Base-by-base conservation (phyloP, 1,284 basidiomycete genomes). In the Phellopilus nigrolimitatus region DNA sequence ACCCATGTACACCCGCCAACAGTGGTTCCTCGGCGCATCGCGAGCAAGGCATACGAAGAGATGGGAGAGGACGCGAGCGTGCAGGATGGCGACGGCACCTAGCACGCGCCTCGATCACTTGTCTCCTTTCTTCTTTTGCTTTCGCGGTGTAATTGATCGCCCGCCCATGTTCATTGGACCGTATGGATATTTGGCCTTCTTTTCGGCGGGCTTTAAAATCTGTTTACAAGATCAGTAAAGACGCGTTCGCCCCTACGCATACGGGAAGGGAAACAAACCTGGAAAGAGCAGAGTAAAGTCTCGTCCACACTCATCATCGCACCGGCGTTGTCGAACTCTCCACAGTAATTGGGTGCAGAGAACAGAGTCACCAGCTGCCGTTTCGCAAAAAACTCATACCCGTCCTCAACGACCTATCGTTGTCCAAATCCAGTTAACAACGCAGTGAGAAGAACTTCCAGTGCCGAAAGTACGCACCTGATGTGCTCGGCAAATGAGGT, bases 261-360 rank as follows among this genome's bases (percentile, higher is more conserved):
- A 15, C 15, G 9, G 17, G 22, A n/a, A 36, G 6, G n/a, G 27
- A 43, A 33, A 68, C 82, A 57, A 59, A 94, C 92, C 73, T 97
- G 94, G 91, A 99, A 99, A 12, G 95, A 97, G 72, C 95, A 99
- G 57, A 99, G 71, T 59, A 99, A 70, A 6, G 95, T 97, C 73
- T 99, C 95, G 66, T 98, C 95, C 48, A 99, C 97, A 64, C 91
- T 95, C 97, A 99, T 99, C 95, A 99, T 98, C 24, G 95, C 95
- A 36, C 95, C 95, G 13, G 95, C 95, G 67, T 99, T 99, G 72
- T 99, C 97, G 65, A 99, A 99, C 74, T 97, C 92, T 63, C 92
- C 93, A 66, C 92, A 97, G 67, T 97, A 97, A 77, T 97, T 98
- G 55, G 95, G 97, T 52, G 95, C 95, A 13, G 91, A 95, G 75